Base-by-base conservation (phyloP, 371 early-diverging fungal genomes). In the Mortierella sp. region DNA sequence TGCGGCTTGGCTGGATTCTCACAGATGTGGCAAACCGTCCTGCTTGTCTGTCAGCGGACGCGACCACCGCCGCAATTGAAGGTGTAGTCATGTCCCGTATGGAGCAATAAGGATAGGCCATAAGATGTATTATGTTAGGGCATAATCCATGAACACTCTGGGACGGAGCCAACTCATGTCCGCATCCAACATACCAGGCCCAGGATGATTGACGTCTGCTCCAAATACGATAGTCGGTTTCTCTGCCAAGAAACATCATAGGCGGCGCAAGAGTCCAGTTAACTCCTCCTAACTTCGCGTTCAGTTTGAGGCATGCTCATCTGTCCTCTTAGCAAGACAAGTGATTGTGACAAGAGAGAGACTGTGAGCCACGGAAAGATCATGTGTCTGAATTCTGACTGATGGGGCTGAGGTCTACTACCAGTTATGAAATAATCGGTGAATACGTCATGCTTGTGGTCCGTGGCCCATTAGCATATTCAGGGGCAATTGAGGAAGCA, bases 151-250 rank as follows among this genome's bases (percentile, higher is more conserved):
- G 0, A 11, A 57, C 15, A 23, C 46, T 44, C 21, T 44, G 4
- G 0, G 30, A 27, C 7, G 28, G 0, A 5, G 6, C 5, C 6
- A 17, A 8, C 23, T 26, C 21, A 15, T 11, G 34, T 19, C 0
- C 9, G 9, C 30, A 19, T 23, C 24, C 19, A 15, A 46, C 31
- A 1, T 62, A 54, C 95, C 94, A 28, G 92, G 90, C n/a, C 87
- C 89, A 39, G 95, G 92, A 59, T 95, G 95, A 8, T 94, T 92
- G 12, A 99, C 94, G 84, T 99, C 99, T 41, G 97, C 96, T 44
- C 99, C 99, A 70, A 99, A 83, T 12, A 99, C 68, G 39, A 99
- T 93, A 6, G 98, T 97, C 1, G 94, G 91, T 12, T 86, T 79
- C 27, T 87, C 80, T 37, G 84, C 79, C 48, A 95, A 81, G 78